Evolutionary conservation across 345 rosid species (phyloP).

Genomic region (Acer campestre): DNA sequence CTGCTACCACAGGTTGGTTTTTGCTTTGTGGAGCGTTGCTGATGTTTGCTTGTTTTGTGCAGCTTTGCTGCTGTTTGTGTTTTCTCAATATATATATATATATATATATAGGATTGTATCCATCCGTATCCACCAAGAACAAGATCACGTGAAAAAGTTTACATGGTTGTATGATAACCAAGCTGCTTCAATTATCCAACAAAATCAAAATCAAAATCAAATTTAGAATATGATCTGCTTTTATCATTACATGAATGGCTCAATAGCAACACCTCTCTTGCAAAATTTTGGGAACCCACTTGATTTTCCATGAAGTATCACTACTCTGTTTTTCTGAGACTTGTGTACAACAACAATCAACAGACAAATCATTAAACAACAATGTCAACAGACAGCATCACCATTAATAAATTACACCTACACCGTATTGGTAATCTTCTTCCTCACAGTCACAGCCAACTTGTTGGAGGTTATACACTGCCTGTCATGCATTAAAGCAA

Average conservation of each 20-base stretch:
- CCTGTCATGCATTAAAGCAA: neutral
- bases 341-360: constrained; percentile 1
- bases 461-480: neutral
- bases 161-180: neutral
- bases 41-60: too few relatives aligned
- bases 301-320: neutral
- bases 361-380: neutral
- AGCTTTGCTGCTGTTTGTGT: too few relatives aligned
- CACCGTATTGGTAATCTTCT: neutral
- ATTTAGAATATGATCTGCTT: neutral
- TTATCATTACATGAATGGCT: neutral
- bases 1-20: too few relatives aligned
- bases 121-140: too few relatives aligned
- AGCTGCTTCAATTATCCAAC: neutral
- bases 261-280: neutral
- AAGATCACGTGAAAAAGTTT: too few relatives aligned
- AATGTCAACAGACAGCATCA: neutral
- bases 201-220: neutral
- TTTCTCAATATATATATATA: too few relatives aligned
- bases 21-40: too few relatives aligned
- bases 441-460: neutral
- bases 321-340: neutral
- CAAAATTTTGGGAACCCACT: neutral
- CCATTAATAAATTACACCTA: neutral
- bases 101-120: too few relatives aligned